phyloP scores from a whole-genome alignment of 177 flowering plant species.

The Tripterygium wilfordii region DNA sequence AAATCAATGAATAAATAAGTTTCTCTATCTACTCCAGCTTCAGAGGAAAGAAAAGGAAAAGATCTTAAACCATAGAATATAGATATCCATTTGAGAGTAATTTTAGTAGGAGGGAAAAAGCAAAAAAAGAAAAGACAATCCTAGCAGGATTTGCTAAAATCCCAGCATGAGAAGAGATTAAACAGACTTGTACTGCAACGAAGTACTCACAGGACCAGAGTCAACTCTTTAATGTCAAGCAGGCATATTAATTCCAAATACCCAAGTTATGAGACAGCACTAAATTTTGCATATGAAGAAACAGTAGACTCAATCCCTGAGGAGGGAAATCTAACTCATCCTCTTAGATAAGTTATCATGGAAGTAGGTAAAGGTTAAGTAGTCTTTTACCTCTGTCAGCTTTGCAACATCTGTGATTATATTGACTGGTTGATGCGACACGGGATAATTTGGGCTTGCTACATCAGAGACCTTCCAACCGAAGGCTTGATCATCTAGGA shows the following conservation, averaged over 20 bases:
- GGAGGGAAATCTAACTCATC: no score
- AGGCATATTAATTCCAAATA: constrained; percentile 1
- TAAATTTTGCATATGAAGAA: no score
- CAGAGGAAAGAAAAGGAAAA: not conserved
- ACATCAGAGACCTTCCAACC: not conserved
- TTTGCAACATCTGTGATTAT: constrained; percentile 6
- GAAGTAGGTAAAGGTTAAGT: not conserved
- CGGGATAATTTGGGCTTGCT: constrained; percentile 2
- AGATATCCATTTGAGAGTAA: no score
- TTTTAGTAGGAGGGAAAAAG: not conserved
- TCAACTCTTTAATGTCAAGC: constrained; percentile 19
- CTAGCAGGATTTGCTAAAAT: constrained; percentile 18
- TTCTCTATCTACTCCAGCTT: constrained; percentile 9
- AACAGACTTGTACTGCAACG: constrained; percentile 12
- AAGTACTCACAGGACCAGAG: constrained; percentile 9
- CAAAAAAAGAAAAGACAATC: constrained; percentile 2
- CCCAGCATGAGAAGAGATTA: constrained; percentile 14
- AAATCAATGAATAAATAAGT: constrained; percentile 19
- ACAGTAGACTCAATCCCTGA: no score
- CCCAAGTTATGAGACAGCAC: no score
- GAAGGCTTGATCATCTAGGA: constrained; percentile 3
- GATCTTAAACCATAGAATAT: not conserved
- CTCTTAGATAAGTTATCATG: no score
- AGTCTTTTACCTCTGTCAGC: constrained; percentile 16
- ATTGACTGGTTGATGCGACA: constrained; percentile 4